Evolutionary conservation across 1,284 basidiomycete genomes (phyloP).

Genomic region (Trichosporon asahii): DNA sequence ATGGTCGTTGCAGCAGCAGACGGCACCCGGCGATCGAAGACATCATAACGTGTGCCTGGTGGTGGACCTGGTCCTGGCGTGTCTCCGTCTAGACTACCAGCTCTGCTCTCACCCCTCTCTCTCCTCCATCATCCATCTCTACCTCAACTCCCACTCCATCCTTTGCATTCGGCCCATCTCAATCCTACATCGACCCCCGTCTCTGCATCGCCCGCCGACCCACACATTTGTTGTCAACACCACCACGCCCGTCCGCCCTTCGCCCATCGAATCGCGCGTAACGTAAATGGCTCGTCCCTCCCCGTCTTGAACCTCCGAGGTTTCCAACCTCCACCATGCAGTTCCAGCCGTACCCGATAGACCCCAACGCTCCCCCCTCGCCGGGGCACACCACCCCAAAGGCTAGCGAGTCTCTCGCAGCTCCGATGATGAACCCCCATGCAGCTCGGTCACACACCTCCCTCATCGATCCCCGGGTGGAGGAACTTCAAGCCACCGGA

Average conservation of each 20-base stretch:
- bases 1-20: background rate
- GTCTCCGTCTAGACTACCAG: background rate
- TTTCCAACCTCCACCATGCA: conserved; percentile 7
- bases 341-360: background rate
- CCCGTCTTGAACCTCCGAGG: conserved; percentile 3
- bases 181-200: background rate
- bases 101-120: conserved; percentile 2
- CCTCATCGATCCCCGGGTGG: background rate
- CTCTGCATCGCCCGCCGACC: background rate
- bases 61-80: conserved; percentile 3
- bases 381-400: background rate
- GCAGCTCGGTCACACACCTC: background rate
- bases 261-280: background rate
- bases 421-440: background rate
- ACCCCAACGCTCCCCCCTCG: background rate
- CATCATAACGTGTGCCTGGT: conserved; percentile 10
- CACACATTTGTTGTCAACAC: background rate
- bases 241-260: background rate
- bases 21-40: conserved; percentile 3
- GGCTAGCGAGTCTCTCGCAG: background rate
- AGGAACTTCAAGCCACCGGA: background rate
- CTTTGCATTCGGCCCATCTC: background rate
- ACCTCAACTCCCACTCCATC: background rate
- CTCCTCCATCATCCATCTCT: too few relatives aligned
- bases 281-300: conserved; percentile 6